These are phyloP conservation scores for Barnettozyma sp. DNA, from an alignment of 805 yeast species.

Conservation along the genomic window DNA sequence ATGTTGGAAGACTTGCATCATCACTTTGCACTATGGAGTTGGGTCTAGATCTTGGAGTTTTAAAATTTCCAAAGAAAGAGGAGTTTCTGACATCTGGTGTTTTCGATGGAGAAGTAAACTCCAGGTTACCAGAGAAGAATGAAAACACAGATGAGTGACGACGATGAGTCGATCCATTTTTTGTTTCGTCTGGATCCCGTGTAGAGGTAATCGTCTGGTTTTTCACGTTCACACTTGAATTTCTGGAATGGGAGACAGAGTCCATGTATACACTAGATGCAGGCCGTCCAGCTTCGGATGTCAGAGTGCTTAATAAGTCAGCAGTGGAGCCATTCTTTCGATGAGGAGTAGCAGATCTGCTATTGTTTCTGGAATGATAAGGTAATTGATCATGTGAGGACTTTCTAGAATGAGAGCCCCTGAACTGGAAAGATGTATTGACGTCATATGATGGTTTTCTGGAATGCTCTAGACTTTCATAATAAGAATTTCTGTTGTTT, in stretches of 20 bases:
- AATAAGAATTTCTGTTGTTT: conserved; percentile 22
- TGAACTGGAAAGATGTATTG: not conserved
- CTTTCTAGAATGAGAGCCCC: conserved; percentile 12
- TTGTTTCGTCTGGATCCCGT: conserved; percentile 35
- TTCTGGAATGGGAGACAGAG: conserved; percentile 27
- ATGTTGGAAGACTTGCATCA: conserved; percentile 11
- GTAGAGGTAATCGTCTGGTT: conserved; percentile 34
- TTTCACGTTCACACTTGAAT: conserved; percentile 27
- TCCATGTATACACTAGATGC: conserved; percentile 47
- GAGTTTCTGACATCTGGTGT: conserved; percentile 9
- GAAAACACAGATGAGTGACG: conserved; percentile 57
- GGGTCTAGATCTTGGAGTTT: conserved; percentile 2
- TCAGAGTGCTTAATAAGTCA: conserved; percentile 28
- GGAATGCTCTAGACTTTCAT: conserved; percentile 19
- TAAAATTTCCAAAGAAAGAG: conserved; percentile 5
- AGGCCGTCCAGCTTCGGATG: conserved; percentile 30
- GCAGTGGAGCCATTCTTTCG: conserved; percentile 13
- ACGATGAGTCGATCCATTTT: conserved; percentile 36
- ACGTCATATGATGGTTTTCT: conserved; percentile 21
- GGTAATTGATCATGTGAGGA: conserved; percentile 9
- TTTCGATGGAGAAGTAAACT: conserved; percentile 10
- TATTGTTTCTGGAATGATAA: conserved; percentile 16
- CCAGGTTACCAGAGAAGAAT: conserved; percentile 30
- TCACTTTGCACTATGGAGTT: conserved; percentile 5
- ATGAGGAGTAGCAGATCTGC: not conserved